Conservation (phyloP, 2,329 filamentous ascomycete genomes). For the Hypoxylon sp. region DNA sequence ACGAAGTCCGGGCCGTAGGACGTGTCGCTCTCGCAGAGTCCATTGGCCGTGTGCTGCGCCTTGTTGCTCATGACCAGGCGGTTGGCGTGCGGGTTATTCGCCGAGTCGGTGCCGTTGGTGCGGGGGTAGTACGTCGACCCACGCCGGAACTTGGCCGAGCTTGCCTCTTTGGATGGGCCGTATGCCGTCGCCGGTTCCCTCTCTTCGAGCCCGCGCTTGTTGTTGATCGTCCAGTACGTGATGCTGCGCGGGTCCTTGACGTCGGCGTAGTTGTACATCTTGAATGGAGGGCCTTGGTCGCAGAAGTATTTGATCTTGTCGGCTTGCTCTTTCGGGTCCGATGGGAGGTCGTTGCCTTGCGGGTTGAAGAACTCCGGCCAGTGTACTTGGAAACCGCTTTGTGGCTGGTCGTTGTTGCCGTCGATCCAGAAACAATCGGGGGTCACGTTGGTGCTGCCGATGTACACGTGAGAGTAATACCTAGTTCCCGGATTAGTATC, state of each 20-base stretch:
- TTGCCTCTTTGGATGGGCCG: constrained; percentile 24
- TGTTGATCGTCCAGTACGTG: constrained; percentile 33
- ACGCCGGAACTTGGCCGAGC: constrained; percentile 36
- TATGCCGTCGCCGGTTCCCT: constrained; percentile 14
- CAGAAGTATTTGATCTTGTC: constrained; percentile 43
- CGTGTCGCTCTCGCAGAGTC: constrained; percentile 44
- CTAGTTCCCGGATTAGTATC: not conserved
- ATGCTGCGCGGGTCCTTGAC: constrained; percentile 35
- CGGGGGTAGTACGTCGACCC: not conserved
- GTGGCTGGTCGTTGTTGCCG: constrained; percentile 44
- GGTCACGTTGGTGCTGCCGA: constrained; percentile 30
- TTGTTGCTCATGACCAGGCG: constrained; percentile 43
- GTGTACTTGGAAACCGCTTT: constrained; percentile 52
- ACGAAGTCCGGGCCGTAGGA: constrained; percentile 49
- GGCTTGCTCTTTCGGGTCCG: constrained; percentile 21
- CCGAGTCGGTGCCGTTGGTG: not conserved
- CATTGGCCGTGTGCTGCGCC: constrained; percentile 37
- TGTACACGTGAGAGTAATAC: constrained; percentile 46
- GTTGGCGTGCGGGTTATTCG: constrained; percentile 14
- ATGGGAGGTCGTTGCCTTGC: constrained; percentile 16
- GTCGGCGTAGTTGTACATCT: constrained; percentile 40
- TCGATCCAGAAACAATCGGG: constrained; percentile 49
- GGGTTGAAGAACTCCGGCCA: constrained; percentile 48
- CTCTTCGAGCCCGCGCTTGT: constrained; percentile 15
- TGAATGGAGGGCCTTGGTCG: constrained; percentile 38